phyloP scores from a whole-genome alignment of 1,284 basidiomycete genomes.

The Boletus albobrunnescens region DNA sequence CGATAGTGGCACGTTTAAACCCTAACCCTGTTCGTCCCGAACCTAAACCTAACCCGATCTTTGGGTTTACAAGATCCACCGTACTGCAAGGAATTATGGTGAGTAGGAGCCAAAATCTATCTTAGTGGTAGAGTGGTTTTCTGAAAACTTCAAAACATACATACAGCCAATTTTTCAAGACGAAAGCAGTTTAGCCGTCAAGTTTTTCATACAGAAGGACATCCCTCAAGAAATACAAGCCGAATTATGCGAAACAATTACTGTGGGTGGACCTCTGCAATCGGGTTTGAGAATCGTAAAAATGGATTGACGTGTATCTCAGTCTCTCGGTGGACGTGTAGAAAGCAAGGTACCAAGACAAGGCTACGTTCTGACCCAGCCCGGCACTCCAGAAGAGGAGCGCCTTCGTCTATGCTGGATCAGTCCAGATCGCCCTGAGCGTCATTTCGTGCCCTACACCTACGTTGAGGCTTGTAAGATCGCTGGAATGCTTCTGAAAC shows the following conservation, averaged over 20 bases:
- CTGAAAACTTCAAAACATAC: constrained; percentile 2
- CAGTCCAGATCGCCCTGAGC: constrained; percentile 59
- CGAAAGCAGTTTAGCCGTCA: constrained; percentile 57
- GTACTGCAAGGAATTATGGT: constrained; percentile 22
- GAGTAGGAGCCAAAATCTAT: constrained; percentile 9
- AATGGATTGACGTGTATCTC: not conserved
- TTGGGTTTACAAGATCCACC: constrained; percentile 24
- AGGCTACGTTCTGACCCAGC: constrained; percentile 69
- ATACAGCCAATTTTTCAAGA: constrained; percentile 66
- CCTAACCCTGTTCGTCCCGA: constrained; percentile 24
- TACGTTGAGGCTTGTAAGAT: constrained; percentile 76
- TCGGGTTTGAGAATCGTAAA: not conserved
- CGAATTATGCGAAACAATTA: constrained; percentile 64
- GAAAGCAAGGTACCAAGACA: constrained; percentile 70
- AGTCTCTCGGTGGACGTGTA: constrained; percentile 71
- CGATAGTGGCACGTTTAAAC: not conserved
- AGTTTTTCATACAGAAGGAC: constrained; percentile 79
- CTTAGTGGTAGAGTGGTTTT: not conserved
- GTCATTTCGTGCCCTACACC: constrained; percentile 73
- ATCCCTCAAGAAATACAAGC: constrained; percentile 62
- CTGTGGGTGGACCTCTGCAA: constrained; percentile 37
- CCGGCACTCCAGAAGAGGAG: constrained; percentile 62
- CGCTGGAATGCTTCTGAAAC: constrained; percentile 63
- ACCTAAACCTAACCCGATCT: constrained; percentile 34
- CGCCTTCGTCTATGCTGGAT: constrained; percentile 69